These are phyloP conservation scores for Paramecium primaurelia DNA, from an alignment of 73 alveolate genomes.

Conservation along the genomic window DNA sequence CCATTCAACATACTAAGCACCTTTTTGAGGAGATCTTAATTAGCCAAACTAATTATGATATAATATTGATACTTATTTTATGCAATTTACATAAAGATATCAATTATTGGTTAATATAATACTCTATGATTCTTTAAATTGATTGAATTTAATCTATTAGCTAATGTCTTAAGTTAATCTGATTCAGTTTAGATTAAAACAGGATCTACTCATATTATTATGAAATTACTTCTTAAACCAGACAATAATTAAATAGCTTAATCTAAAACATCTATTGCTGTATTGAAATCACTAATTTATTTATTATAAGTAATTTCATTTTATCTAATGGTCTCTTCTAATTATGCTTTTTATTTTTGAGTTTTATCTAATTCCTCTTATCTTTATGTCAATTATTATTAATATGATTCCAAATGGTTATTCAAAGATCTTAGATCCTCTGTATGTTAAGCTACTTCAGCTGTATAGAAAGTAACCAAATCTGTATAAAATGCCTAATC, in stretches of 20 bases:
- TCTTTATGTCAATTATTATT: not conserved
- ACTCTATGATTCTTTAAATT: conserved; percentile 13
- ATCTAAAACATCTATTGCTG: conserved; percentile 49
- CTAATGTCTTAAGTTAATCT: not conserved
- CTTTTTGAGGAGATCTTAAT: conserved; percentile 15
- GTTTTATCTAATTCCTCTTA: conserved; percentile 27
- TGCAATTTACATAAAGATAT: not conserved
- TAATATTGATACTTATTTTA: not conserved
- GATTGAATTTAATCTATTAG: not conserved
- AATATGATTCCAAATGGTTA: not conserved
- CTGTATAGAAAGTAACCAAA: conserved; percentile 21
- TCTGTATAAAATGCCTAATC: not conserved
- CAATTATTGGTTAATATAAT: conserved; percentile 1
- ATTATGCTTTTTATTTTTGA: not conserved
- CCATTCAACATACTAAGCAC: not conserved
- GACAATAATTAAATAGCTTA: not conserved
- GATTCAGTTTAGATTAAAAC: not conserved
- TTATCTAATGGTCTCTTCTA: conserved; percentile 24
- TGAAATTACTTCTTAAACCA: not conserved
- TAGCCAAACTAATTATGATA: not conserved
- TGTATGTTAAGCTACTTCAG: conserved; percentile 28
- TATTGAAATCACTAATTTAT: not conserved
- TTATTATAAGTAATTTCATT: conserved; percentile 32
- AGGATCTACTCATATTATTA: not conserved
- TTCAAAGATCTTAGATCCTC: not conserved